Percentiles rank a stretch among this genome's conserved stretches.
phyloP scores from a whole-genome alignment of 1,284 basidiomycete species.

The Cryptococcus sp. region DNA sequence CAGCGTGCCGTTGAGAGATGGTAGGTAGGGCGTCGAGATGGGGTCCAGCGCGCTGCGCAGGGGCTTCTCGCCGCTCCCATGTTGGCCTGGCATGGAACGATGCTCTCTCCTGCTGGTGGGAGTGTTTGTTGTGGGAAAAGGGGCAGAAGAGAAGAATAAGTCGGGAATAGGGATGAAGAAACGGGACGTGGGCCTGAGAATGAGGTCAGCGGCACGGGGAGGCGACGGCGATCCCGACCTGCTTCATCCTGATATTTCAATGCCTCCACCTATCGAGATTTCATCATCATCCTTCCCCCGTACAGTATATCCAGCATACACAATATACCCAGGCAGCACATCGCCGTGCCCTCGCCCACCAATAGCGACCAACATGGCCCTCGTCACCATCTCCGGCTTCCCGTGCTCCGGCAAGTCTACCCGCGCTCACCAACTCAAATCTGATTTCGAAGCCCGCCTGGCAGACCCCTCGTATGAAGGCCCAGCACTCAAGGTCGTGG shows the following conservation, averaged over 20 bases:
- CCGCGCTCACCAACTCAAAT: conserved; percentile 65
- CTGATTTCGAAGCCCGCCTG: conserved; percentile 60
- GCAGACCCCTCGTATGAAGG: conserved; percentile 56
- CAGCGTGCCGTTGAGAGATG: conserved; percentile 32
- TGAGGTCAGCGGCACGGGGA: conserved; percentile 12
- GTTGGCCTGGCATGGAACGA: conserved; percentile 1
- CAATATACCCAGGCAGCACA: neutral
- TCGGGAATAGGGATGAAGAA: neutral
- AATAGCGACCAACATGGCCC: conserved; percentile 64
- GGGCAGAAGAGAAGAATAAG: neutral
- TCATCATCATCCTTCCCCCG: neutral
- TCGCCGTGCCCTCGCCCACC: neutral
- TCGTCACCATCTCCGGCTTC: conserved; percentile 86
- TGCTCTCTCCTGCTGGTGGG: neutral
- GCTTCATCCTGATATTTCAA: conserved; percentile 5
- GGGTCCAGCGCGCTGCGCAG: conserved; percentile 37
- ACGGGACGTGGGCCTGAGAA: neutral
- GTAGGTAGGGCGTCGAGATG: conserved; percentile 30
- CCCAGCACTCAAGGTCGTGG: conserved; percentile 57
- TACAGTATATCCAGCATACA: neutral
- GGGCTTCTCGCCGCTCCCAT: conserved; percentile 16
- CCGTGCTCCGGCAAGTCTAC: conserved; percentile 82
- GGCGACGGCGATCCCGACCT: neutral
- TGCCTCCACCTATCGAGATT: neutral
- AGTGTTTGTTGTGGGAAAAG: neutral